Evolutionary conservation across 164 flowering plant genomes (phyloP), one percentile per base, ranked within the genome.

Genomic region (Amborella trichopoda): DNA sequence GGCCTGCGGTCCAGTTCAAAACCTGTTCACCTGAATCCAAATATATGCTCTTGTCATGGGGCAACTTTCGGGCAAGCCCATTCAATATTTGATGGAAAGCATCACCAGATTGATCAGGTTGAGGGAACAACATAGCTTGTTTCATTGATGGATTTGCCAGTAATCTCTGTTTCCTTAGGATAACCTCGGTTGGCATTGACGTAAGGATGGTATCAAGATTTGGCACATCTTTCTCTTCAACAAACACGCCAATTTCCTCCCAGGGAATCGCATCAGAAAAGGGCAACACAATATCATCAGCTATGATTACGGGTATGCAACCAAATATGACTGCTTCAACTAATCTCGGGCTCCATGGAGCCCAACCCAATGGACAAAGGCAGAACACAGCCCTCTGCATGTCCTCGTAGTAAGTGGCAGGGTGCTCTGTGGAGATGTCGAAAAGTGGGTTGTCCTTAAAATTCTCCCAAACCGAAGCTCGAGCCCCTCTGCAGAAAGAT

Each of bases 381-480:
- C 98, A 90, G 53, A 90, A 90, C 12, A 90, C 67, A 11, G 98
- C 94, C 45, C 98, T 66, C 48, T 90, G 98, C 98, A 90, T 90
- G 73, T 86, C 98, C 59, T 86, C 95, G 18, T 90, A 90, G 53
- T 90, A 90, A 5, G 95, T 90, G 1, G 89, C 59, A 26, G 98
- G 95, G 61, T 90, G 98, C 56, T 90, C 98, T 0, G 98, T 86
- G 27, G 98, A 90, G 44, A 86, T 77, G 69, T 90, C 98, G 39
- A 90, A 90, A 2, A 90, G 76, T 3, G 94, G 95, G 44, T 90
- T 90, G 77, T 90, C 72, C 64, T 90, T 90, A 54, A 90, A 90
- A 67, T 90, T 90, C 64, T 90, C 98, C 98, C 98, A 90, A 17
- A 90, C 91, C 28, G 98, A 72, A 48, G 98, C 98, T 28, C 98